Evolutionary conservation across 2,329 filamentous ascomycete genomes (phyloP), one percentile per base, ranked within the genome.

Genomic region (Celoporthe dispersa): DNA sequence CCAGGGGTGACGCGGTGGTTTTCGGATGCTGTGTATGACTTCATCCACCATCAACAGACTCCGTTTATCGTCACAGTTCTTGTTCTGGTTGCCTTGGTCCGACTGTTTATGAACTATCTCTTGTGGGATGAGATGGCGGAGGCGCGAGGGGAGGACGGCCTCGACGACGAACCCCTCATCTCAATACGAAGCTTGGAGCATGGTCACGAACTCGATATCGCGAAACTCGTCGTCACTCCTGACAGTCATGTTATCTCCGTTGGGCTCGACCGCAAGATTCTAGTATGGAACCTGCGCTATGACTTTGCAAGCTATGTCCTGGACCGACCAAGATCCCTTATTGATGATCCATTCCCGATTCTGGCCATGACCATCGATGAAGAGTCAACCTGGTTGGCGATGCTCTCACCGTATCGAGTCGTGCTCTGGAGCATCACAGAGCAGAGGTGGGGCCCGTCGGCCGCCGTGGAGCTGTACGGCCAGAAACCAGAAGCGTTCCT

Each of bases 31-130:
- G 82, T 88, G 16, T 91, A 92, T 74, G 92, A 94, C 76, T 92
- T 94, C 74, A 84, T 89, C 59, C 84, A 87, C 63, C 84, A 90
- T 71, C 86, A 90, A 68, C 79, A 86, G 2, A 80, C 79, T 1
- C 86, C 87, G 1, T 92, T 93, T 69, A 75, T 90, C 7, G 81
- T 92, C 9, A 86, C 88, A 16, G 82, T 93, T 3, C 78, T 93
- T 0, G 84, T 92, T 31, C 79, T 90, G 2, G 82, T 91, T 22
- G 89, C 89, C 11, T 87, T 87, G 25, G 86, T 94, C 35, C 88
- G 89, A 1, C 80, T 94, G 9, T 82, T 94, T 9, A 92, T 93
- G 83, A 93, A 90, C 72, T 92, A 92, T 75, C 82, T 95, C 7
- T 81, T 95, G 0, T 92, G 89, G 86, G 89, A 90, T 70, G 88